Base-by-base conservation (phyloP, 2,329 filamentous ascomycete species). In the Ascosphaera aggregata region DNA sequence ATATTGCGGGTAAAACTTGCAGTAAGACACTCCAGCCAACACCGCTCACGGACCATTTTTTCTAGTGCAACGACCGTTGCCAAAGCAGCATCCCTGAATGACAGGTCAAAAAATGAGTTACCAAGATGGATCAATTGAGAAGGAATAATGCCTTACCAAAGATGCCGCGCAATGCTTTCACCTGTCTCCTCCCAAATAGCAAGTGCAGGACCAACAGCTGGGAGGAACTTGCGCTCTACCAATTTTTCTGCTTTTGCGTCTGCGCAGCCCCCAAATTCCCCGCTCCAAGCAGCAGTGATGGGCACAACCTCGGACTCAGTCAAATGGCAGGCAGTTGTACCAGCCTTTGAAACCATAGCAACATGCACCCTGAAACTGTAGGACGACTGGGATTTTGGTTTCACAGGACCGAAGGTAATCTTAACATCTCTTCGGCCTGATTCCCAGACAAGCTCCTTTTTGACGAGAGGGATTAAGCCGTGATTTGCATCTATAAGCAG, bases 131-230 rank as follows among this genome's bases (percentile, higher is more conserved):
- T 7, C 22, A 11, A 11, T 7, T 7, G 4, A 16, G 13, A 13
- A 15, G 24, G 15, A 9, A 43, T 18, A 24, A 16, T 31, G 34
- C 40, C 55, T 50, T 61, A 75, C 76, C 76, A 80, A 37, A 80
- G 63, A 56, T 80, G 76, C 34, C 73, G 61, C 4, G 76, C 76
- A 48, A 80, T 80, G 50, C 72, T 77, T 48, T 80, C 75, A 3
- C 75, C 74, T 0, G 72, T 76, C 48, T 80, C 76, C 51, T 80
- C 76, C 60, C 69, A 73, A 35, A 80, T 66, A 24, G 54, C 53
- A 8, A 73, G 47, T 3, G 49, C 38, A 13, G 42, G 30, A 18
- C 38, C 41, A 22, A 39, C 38, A 3, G 56, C 47, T 5, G 66
- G 54, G 9, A 48, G 47, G 41, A 76, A 63, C 11, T 66, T 61